A percentile compares a stretch with the other conserved stretches of the same genome.
These are phyloP conservation scores for Aegilops speltoides DNA, from an alignment of 176 grass and related monocot species.

Conservation along the genomic window DNA sequence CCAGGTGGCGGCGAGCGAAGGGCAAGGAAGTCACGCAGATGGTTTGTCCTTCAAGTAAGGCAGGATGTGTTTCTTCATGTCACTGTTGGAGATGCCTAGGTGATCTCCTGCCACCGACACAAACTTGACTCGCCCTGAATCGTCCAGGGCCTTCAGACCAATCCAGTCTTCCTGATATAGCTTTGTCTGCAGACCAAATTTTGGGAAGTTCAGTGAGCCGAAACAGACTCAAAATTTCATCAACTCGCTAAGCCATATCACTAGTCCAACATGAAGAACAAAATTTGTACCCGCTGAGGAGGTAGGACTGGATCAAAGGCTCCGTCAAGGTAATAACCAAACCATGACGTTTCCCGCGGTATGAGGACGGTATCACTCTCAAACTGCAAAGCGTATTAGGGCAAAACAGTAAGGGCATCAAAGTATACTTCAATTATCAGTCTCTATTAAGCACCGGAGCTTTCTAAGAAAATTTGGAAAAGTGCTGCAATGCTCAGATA, in stretches of 20 bases:
- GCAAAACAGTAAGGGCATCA: no score
- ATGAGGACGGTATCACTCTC: slow-evolving; percentile 66
- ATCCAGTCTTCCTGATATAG: slow-evolving; percentile 93
- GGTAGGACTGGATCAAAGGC: slow-evolving; percentile 54
- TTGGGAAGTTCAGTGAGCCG: background rate
- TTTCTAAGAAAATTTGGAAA: no score
- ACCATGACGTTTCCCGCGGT: slow-evolving; percentile 89
- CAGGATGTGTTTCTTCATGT: slow-evolving; percentile 83
- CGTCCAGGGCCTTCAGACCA: slow-evolving; percentile 69
- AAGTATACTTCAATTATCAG: no score
- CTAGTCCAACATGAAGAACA: background rate
- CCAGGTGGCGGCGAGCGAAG: slow-evolving; percentile 4
- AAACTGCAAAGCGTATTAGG: slow-evolving; percentile 47
- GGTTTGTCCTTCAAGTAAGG: slow-evolving; percentile 53
- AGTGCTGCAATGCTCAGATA: no score
- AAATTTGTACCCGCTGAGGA: slow-evolving; percentile 49
- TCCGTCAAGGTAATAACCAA: slow-evolving; percentile 94
- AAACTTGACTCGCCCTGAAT: slow-evolving; percentile 72
- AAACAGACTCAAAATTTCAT: background rate
- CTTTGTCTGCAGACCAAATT: slow-evolving; percentile 45
- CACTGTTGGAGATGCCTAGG: slow-evolving; percentile 63
- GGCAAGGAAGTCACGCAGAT: background rate
- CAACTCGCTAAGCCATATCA: background rate
- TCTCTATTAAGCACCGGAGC: no score
- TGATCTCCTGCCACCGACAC: slow-evolving; percentile 71